These are phyloP conservation scores for Arthroderma sp. DNA, from an alignment of 2,329 filamentous ascomycete genomes.

Conservation along the genomic window DNA sequence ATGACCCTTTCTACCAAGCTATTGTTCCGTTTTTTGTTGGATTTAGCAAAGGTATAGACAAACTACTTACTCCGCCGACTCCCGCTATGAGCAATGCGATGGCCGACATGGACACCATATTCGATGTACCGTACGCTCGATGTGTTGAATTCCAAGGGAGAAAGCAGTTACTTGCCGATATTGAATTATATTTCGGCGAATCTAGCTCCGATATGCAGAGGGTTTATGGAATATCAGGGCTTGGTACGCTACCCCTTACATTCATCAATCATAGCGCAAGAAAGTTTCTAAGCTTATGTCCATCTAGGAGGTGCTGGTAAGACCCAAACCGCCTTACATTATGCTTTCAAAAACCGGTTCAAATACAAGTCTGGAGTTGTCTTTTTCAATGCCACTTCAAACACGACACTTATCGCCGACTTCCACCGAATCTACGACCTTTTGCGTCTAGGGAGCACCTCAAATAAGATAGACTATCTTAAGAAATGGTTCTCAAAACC, in stretches of 20 bases:
- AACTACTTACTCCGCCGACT: background rate
- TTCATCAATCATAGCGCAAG: background rate
- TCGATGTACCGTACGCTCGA: background rate
- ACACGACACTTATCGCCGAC: slow-evolving; percentile 2
- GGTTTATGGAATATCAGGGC: slow-evolving; percentile 7
- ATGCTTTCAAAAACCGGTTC: slow-evolving; percentile 7
- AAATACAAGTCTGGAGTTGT: slow-evolving; percentile 7
- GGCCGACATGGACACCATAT: background rate
- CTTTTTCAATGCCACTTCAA: slow-evolving; percentile 6
- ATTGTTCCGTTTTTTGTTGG: slow-evolving; percentile 2
- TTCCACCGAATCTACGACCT: slow-evolving; percentile 6
- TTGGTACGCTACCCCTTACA: slow-evolving; percentile 1
- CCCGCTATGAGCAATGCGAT: background rate
- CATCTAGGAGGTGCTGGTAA: slow-evolving; percentile 10
- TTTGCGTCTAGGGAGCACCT: background rate
- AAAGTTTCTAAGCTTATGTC: too few relatives aligned
- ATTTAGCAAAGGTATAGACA: slow-evolving; percentile 2
- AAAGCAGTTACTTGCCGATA: background rate
- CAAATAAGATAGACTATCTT: slow-evolving; percentile 3
- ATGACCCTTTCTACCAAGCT: slow-evolving; percentile 7
- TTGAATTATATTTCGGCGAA: slow-evolving; percentile 4
- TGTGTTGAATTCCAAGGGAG: slow-evolving; percentile 8
- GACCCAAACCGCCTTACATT: slow-evolving; percentile 8
- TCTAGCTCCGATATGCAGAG: background rate
- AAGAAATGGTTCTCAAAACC: slow-evolving; percentile 10